Evolutionary conservation across 2,329 filamentous ascomycete genomes (phyloP).

Genomic region (Tolypocladium ophioglossoides): DNA sequence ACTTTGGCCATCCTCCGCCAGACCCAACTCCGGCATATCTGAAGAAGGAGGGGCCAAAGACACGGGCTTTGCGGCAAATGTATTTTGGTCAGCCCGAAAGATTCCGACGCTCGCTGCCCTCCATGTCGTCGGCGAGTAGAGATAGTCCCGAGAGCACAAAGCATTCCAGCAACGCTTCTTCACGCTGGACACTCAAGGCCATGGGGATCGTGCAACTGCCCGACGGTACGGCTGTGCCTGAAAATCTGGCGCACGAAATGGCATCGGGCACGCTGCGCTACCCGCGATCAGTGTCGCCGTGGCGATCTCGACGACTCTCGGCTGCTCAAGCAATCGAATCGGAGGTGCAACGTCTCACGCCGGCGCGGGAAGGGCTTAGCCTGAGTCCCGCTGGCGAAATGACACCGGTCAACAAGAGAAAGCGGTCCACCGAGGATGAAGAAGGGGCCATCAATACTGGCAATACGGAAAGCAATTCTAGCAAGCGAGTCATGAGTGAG

Average conservation of each 20-base stretch:
- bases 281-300: not conserved
- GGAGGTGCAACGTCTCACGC: slow-evolving; percentile 3
- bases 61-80: slow-evolving; percentile 24
- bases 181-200: slow-evolving; percentile 35
- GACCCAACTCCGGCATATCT: slow-evolving; percentile 1
- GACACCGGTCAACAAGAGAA: slow-evolving; percentile 8
- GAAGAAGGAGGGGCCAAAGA: slow-evolving; percentile 20
- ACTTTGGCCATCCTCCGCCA: slow-evolving; percentile 2
- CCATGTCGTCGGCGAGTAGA: slow-evolving; percentile 16
- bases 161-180: slow-evolving; percentile 27
- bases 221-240: slow-evolving; percentile 42
- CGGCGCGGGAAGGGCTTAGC: not conserved
- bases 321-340: not conserved
- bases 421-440: slow-evolving; percentile 9
- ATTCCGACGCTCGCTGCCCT: slow-evolving; percentile 30
- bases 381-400: not conserved
- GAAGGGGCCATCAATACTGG: not conserved
- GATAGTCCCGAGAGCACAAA: slow-evolving; percentile 14
- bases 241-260: slow-evolving; percentile 36
- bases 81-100: slow-evolving; percentile 17
- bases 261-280: not conserved
- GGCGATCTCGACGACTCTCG: not conserved
- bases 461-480: not conserved
- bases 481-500: not conserved
- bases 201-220: slow-evolving; percentile 43